phyloP scores from a whole-genome alignment of 306 rosid genomes.

The Vicia faba region DNA sequence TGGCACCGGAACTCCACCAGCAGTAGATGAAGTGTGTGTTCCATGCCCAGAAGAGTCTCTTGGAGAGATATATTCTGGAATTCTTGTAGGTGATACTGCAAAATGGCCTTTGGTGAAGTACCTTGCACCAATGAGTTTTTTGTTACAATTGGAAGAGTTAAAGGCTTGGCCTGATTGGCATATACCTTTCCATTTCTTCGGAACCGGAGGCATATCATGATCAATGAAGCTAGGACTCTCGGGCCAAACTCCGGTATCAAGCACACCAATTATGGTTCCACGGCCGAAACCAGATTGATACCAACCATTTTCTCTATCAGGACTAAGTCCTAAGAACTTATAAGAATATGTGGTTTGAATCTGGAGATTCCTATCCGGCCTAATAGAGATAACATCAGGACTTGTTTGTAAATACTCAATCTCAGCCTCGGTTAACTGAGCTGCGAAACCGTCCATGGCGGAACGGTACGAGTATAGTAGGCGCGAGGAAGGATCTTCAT shows the following conservation, averaged over 20 bases:
- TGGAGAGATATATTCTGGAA: slow-evolving; percentile 70
- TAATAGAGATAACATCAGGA: slow-evolving; percentile 74
- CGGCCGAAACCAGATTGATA: slow-evolving; percentile 64
- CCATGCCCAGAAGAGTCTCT: slow-evolving; percentile 93
- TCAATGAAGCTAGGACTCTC: slow-evolving; percentile 88
- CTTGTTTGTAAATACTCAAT: slow-evolving; percentile 49
- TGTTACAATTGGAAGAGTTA: slow-evolving; percentile 68
- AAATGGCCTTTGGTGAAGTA: slow-evolving; percentile 78
- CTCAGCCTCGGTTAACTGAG: slow-evolving; percentile 71
- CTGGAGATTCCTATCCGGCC: slow-evolving; percentile 56
- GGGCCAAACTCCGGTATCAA: slow-evolving; percentile 95
- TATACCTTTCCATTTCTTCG: slow-evolving; percentile 74
- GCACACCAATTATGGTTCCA: slow-evolving; percentile 80
- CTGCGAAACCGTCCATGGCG: slow-evolving; percentile 90
- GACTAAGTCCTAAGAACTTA: slow-evolving; percentile 77
- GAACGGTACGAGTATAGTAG: slow-evolving; percentile 84
- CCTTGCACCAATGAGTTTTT: slow-evolving; percentile 89
- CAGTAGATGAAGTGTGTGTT: slow-evolving; percentile 85
- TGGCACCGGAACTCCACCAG: slow-evolving; percentile 67
- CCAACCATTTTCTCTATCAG: slow-evolving; percentile 58
- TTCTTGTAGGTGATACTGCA: slow-evolving; percentile 57
- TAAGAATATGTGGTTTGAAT: slow-evolving; percentile 84
- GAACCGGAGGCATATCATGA: slow-evolving; percentile 72
- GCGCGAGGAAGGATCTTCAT: slow-evolving; percentile 64
- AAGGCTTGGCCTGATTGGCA: slow-evolving; percentile 81